Evolutionary conservation across 1,284 basidiomycete genomes (phyloP), one percentile per base, ranked within the genome.

Genomic region (Ceratobasidium sp.): DNA sequence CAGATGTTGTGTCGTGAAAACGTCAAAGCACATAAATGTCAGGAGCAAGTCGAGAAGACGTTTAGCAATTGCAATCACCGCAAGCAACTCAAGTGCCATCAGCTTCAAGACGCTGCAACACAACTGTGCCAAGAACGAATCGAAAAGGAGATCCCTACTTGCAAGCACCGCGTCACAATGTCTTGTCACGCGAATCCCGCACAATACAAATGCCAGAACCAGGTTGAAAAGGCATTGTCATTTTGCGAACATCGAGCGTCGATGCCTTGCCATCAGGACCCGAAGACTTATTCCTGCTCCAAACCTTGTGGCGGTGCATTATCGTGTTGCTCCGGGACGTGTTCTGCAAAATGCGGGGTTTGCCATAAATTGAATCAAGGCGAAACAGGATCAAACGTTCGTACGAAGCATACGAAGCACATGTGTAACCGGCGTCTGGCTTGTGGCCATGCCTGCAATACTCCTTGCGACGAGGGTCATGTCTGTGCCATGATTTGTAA

Each of bases 361-460:
- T 90, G 88, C 73, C 85, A 84, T 72, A 56, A 25, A 11, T 56
- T 77, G 7, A 80, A 75, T 69, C 47, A 8, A 21, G n/a, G 14
- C 21, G 53, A 13, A n/a, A 19, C 1, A 14, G 72, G 77, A 29
- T 41, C 66, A 49, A 11, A 36, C 33, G 33, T 4, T 5, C 76
- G 84, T 42, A 74, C 53, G 0, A 71, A 73, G 2, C 87, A 89
- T 70, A 47, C 71, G 0, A 8, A 57, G 0, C 87, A 89, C 73
- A 76, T 78, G 0, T 89, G 88, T 75, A 76, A 83, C 71, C 80
- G 80, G 4, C 59, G 58, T 64, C 1, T 78, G 88, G 0, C 84
- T 83, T 90, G 88, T 72, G 81, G 81, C 19, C 88, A 90, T 74
- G 59, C 70, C 1, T 89, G 88, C 71, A 77, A 77, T 11, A 78